Base-by-base conservation (phyloP, 106 monocot genomes). In the Acanthochlamys bracteata region DNA sequence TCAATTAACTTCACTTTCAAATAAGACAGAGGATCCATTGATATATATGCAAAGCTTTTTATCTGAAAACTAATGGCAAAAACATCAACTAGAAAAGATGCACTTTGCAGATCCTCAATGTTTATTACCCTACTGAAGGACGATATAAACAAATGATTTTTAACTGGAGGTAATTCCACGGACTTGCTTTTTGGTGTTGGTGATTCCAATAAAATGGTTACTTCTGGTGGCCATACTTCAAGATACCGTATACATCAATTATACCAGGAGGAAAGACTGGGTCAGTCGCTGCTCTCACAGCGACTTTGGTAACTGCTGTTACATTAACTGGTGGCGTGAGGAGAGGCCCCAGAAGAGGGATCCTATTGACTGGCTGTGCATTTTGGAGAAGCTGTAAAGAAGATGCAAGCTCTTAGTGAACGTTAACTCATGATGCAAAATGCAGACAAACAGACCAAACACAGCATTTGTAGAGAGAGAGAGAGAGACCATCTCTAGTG, bases 201-300 rank as follows among this genome's bases (percentile, higher is more conserved):
- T 12, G 12, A 12, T 49, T 49, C 49, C 16, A 7, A 12, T 7
- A 6, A 6, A 6, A 33, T 33, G 33, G 33, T 84, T 61, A 85
- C 68, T 74, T 74, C 39, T 76, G 80, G 39, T 66, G 73, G 23
- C 84, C 66, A 71, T 78, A 68, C 13, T 90, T 82, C 41, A 79
- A 59, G 46, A 95, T 95, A 39, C 90, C 90, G 65, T 84, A 84
- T 13, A 82, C 87, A 73, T 95, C 95, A 4, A 95, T 84, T 43
- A 95, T 67, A 40, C 95, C 95, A 0, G 95, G 90, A 61, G 95
- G 95, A 55, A 90, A 95, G 19, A 87, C 95, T 17, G 66, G 79
- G 61, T 95, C 95, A 4, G 74, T 90, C 20, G 90, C 95, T 64
- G 86, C 95, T 65, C 95, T 77, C 11, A 95, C 95, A 4, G 95